Percentiles rank a stretch among this genome's conserved stretches.
Conservation (phyloP, 2,329 filamentous ascomycete species). For the Colletotrichum incanum region DNA sequence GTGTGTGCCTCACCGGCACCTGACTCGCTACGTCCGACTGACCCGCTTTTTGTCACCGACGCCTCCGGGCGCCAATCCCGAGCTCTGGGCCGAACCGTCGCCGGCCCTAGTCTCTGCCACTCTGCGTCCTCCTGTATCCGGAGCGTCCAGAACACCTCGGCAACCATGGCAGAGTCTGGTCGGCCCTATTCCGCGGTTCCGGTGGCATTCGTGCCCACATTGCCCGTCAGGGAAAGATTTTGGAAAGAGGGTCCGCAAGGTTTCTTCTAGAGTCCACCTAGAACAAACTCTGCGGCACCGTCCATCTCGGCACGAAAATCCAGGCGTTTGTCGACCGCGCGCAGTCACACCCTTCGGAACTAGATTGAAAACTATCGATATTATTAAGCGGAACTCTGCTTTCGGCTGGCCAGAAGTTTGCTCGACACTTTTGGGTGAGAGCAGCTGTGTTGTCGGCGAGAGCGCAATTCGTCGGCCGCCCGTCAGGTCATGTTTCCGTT, state of each 20-base stretch:
- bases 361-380: not conserved
- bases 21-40: slow-evolving; percentile 21
- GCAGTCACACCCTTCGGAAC: slow-evolving; percentile 24
- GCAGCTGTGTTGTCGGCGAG: not conserved
- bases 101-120: slow-evolving; percentile 15
- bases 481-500: not conserved
- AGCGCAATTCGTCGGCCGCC: not conserved
- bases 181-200: slow-evolving; percentile 36
- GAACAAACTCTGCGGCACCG: slow-evolving; percentile 17
- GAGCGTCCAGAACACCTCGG: slow-evolving; percentile 24
- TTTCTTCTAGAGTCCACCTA: slow-evolving; percentile 31
- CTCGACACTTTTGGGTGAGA: not conserved
- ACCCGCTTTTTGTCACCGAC: slow-evolving; percentile 28
- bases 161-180: slow-evolving; percentile 25
- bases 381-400: not conserved
- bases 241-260: slow-evolving; percentile 10
- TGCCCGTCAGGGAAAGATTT: slow-evolving; percentile 5
- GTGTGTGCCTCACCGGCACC: slow-evolving; percentile 19
- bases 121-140: slow-evolving; percentile 7
- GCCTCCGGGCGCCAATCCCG: slow-evolving; percentile 35
- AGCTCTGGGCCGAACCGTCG: slow-evolving; percentile 30
- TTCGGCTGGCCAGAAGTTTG: not conserved
- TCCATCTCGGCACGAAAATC: not conserved
- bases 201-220: slow-evolving; percentile 9
- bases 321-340: not conserved